Evolutionary conservation across 140 eudicot genomes (phyloP), one percentile per base, ranked within the genome.

Genomic region (Cichorium intybus): DNA sequence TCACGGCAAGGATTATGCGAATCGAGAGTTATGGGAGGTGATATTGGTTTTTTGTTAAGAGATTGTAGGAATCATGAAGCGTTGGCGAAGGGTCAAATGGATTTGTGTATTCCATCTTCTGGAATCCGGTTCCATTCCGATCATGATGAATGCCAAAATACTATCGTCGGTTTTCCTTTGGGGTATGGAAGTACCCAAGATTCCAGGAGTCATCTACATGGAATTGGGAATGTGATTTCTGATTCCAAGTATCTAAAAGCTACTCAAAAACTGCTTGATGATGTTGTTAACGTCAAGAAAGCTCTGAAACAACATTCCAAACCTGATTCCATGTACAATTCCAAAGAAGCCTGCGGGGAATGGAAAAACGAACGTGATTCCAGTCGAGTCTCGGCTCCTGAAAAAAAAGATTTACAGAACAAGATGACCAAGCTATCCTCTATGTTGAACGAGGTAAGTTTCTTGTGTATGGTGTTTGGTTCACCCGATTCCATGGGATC

Each of bases 391-490:
- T 73, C 95, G 10, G 68, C 79, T 12, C 67, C 86, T 16, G 86
- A 80, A 56, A 79, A 84, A 47, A 90, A 85, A 68, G 84, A 83
- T 17, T 28, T 85, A 65, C 95, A 80, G 53, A 74, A 79, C 73
- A 85, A 80, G 73, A 72, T 78, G 78, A 69, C 87, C 5, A 89
- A 89, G 77, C 85, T 89, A 57, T 52, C 85, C 48, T 74, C 86
- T 41, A 82, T 89, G 96, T 60, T 89, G 77, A 89, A 76, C 17
- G 96, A 89, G 84, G 96, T 81, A 59, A 75, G 72, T 53, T 56
- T 69, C 65, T 69, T 69, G 14, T 45, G 22, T 50, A n/a, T n/a
- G n/a, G n/a, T n/a, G n/a, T n/a, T n/a, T n/a, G n/a, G n/a, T n/a
- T n/a, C n/a, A n/a, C 11, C 7, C n/a, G 21, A 18, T 60, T 21